A percentile compares a stretch with the other conserved stretches of the same genome.
Conservation (phyloP, 352 stramenopile genomes). For the Elongisporangium prolatum region DNA sequence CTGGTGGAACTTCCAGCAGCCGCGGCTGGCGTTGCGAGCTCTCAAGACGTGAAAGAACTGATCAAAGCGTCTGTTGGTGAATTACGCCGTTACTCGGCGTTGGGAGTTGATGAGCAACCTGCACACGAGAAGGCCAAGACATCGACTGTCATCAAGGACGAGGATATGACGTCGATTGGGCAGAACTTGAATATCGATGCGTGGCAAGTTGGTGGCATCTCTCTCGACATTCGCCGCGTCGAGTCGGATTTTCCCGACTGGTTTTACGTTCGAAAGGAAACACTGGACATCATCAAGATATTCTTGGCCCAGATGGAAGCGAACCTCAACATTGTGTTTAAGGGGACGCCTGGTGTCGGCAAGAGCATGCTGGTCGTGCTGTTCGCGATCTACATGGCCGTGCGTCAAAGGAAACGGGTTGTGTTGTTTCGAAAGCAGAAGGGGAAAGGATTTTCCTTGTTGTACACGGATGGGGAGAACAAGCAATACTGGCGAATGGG, state of each 20-base stretch:
- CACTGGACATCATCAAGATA: conserved; percentile 22
- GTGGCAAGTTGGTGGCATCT: conserved; percentile 16
- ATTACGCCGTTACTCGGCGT: too few species aligned
- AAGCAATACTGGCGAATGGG: conserved; percentile 19
- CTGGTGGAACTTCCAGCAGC: conserved; percentile 5
- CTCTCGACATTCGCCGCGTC: conserved; percentile 16
- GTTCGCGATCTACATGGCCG: conserved; percentile 22
- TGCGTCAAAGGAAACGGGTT: conserved; percentile 22
- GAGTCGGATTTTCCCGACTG: conserved; percentile 26
- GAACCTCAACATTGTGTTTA: conserved; percentile 15
- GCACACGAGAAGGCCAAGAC: conserved; percentile 14
- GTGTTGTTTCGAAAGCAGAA: conserved; percentile 24
- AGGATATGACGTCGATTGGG: conserved; percentile 5
- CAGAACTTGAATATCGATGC: conserved; percentile 13
- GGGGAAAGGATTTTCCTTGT: conserved; percentile 14
- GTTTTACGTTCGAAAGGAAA: conserved; percentile 28
- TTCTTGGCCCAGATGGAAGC: conserved; percentile 12
- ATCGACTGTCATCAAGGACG: conserved; percentile 9
- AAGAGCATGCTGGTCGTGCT: conserved; percentile 28
- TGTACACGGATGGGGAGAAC: conserved; percentile 18
- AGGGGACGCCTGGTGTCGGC: conserved; percentile 19
- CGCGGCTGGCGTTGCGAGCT: conserved; percentile 5
- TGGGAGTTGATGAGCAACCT: too few species aligned
- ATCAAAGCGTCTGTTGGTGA: too few species aligned
- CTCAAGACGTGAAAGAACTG: too few species aligned